A percentile compares a stretch with the other conserved stretches of the same genome.
phyloP scores from a whole-genome alignment of 2,329 filamentous ascomycete species.

The Monilinia vaccinii-corymbosi region DNA sequence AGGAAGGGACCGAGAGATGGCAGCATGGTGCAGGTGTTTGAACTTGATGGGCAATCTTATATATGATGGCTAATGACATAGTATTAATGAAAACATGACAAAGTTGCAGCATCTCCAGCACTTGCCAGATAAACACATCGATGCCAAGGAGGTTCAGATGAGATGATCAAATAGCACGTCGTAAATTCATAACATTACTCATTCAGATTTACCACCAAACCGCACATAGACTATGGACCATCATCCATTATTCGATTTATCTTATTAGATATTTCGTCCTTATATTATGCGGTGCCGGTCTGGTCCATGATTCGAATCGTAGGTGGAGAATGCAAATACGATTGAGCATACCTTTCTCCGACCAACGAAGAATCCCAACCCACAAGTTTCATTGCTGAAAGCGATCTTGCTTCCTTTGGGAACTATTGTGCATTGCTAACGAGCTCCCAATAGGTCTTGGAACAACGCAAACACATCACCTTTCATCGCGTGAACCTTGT shows the following conservation, averaged over 20 bases:
- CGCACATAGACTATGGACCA: not conserved
- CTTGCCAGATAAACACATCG: not conserved
- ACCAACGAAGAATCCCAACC: slow-evolving; percentile 30
- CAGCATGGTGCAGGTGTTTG: not conserved
- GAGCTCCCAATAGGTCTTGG: not conserved
- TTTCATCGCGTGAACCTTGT: slow-evolving; percentile 44
- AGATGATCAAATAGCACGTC: not conserved
- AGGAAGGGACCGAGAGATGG: not conserved
- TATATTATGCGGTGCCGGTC: slow-evolving; percentile 9
- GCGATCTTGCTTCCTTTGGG: slow-evolving; percentile 30
- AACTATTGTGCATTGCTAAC: slow-evolving; percentile 19
- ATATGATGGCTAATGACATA: not conserved
- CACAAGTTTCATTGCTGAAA: slow-evolving; percentile 29
- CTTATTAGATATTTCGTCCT: not conserved
- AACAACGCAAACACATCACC: slow-evolving; percentile 47
- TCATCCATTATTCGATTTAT: not conserved
- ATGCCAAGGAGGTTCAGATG: not conserved
- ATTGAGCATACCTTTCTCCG: slow-evolving; percentile 26
- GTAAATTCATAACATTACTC: not conserved
- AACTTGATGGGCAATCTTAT: not conserved
- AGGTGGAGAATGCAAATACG: not conserved
- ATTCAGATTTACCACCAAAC: not conserved
- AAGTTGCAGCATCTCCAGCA: not conserved
- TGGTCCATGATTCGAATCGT: not conserved
- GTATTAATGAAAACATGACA: not conserved